Evolutionary conservation across 129 eudicot genomes (phyloP).

Genomic region (Scalesia atractyloides): DNA sequence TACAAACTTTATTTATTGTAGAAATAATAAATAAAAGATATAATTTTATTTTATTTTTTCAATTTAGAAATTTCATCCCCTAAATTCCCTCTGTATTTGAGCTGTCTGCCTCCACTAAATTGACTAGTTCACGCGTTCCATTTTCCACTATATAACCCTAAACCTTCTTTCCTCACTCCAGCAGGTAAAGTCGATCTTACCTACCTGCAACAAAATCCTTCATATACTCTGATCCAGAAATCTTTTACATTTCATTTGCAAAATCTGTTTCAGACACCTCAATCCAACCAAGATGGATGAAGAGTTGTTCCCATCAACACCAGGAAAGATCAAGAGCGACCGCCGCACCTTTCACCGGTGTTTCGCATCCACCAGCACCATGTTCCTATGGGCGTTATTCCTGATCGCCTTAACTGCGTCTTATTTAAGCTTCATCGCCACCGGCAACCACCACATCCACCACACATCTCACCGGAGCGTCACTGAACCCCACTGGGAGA

Average conservation of each 20-base stretch:
- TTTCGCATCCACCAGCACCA: slow-evolving; percentile 43
- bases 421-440: slow-evolving; percentile 32
- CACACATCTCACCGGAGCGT: slow-evolving; percentile 13
- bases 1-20: neutral
- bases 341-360: slow-evolving; percentile 38
- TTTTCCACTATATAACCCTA: slow-evolving; percentile 25
- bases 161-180: neutral
- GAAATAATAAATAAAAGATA: no score
- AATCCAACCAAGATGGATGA: slow-evolving; percentile 2
- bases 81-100: slow-evolving; percentile 22
- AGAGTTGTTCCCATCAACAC: slow-evolving; percentile 37
- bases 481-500: slow-evolving; percentile 36
- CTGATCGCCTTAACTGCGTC: slow-evolving; percentile 46
- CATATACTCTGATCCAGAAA: neutral
- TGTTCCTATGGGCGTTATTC: slow-evolving; percentile 44
- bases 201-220: no score
- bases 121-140: slow-evolving; percentile 32
- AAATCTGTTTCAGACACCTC: no score
- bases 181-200: slow-evolving; percentile 1
- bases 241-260: no score
- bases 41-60: no score
- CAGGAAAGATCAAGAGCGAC: slow-evolving; percentile 45
- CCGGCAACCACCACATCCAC: slow-evolving; percentile 32
- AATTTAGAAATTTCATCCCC: slow-evolving; percentile 25
- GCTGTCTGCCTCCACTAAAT: slow-evolving; percentile 26